Evolutionary conservation across 495 filamentous ascomycete genomes (phyloP).

Genomic region (Daldinia decipiens): DNA sequence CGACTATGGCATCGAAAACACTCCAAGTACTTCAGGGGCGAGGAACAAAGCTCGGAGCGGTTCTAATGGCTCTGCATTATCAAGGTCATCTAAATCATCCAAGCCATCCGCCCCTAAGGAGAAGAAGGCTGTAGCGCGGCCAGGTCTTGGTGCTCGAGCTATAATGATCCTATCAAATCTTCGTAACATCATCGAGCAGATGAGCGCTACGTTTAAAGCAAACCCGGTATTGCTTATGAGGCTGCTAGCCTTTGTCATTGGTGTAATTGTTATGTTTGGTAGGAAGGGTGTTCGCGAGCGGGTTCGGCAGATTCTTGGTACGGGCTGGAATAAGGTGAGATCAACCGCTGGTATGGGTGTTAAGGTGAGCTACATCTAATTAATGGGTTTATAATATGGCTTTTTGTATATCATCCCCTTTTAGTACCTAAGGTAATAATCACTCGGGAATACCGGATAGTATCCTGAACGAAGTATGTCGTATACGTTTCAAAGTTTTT

Average conservation of each 20-base stretch:
- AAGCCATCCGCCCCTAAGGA: slow-evolving; percentile 45
- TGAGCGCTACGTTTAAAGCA: slow-evolving; percentile 69
- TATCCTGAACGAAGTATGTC: slow-evolving; percentile 27
- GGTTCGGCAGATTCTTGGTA: slow-evolving; percentile 70
- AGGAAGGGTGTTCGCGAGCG: slow-evolving; percentile 79
- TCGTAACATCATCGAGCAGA: slow-evolving; percentile 68
- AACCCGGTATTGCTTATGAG: slow-evolving; percentile 81
- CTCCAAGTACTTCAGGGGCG: slow-evolving; percentile 52
- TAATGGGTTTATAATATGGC: slow-evolving; percentile 12
- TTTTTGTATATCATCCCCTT: slow-evolving; percentile 38
- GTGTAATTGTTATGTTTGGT: slow-evolving; percentile 79
- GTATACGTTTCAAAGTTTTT: slow-evolving; percentile 22
- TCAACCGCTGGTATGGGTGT: slow-evolving; percentile 95
- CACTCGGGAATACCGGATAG: slow-evolving; percentile 9
- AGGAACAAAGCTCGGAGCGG: slow-evolving; percentile 65
- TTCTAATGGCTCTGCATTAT: slow-evolving; percentile 42
- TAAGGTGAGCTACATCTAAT: slow-evolving; percentile 93
- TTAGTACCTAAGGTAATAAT: slow-evolving; percentile 34
- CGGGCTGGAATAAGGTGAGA: slow-evolving; percentile 84
- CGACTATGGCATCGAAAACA: slow-evolving; percentile 62
- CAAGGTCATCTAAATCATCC: slow-evolving; percentile 34
- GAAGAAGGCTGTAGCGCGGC: slow-evolving; percentile 49
- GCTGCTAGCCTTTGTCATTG: slow-evolving; percentile 82
- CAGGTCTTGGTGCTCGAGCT: slow-evolving; percentile 61
- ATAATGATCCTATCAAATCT: slow-evolving; percentile 63